Conservation (phyloP, 2,329 filamentous ascomycete species). For the Talaromyces atroroseus region DNA sequence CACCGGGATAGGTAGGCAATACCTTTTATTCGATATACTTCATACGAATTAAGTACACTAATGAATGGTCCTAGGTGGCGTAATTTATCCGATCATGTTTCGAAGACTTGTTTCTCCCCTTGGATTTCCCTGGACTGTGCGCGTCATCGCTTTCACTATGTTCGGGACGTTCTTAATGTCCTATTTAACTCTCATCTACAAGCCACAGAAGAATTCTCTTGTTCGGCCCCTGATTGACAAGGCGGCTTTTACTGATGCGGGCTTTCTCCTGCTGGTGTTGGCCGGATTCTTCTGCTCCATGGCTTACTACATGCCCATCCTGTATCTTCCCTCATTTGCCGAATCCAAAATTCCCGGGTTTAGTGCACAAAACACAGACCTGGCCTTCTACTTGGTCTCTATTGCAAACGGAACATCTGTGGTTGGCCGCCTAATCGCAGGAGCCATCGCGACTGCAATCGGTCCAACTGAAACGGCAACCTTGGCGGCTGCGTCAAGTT, state of each 20-base stretch:
- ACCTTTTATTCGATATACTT: not conserved
- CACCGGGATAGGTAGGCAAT: not conserved
- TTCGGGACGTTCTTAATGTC: conserved; percentile 40
- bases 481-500: conserved; percentile 37
- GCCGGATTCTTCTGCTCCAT: conserved; percentile 57
- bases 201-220: conserved; percentile 37
- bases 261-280: conserved; percentile 46
- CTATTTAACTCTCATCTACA: conserved; percentile 31
- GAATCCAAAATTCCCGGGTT: conserved; percentile 30
- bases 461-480: conserved; percentile 53
- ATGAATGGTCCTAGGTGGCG: conserved; percentile 36
- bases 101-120: conserved; percentile 39
- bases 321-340: conserved; percentile 41
- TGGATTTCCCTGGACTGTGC: conserved; percentile 55
- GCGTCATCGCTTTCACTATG: conserved; percentile 60
- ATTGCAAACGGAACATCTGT: conserved; percentile 61
- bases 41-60: not conserved
- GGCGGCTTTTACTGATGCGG: conserved; percentile 41
- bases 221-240: conserved; percentile 38
- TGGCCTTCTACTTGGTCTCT: conserved; percentile 62
- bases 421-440: conserved; percentile 53
- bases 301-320: conserved; percentile 47
- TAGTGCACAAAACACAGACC: conserved; percentile 41
- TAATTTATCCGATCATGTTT: conserved; percentile 51
- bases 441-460: conserved; percentile 44